phyloP scores from a whole-genome alignment of 139 green algal genomes.

The Chlorella sp. region DNA sequence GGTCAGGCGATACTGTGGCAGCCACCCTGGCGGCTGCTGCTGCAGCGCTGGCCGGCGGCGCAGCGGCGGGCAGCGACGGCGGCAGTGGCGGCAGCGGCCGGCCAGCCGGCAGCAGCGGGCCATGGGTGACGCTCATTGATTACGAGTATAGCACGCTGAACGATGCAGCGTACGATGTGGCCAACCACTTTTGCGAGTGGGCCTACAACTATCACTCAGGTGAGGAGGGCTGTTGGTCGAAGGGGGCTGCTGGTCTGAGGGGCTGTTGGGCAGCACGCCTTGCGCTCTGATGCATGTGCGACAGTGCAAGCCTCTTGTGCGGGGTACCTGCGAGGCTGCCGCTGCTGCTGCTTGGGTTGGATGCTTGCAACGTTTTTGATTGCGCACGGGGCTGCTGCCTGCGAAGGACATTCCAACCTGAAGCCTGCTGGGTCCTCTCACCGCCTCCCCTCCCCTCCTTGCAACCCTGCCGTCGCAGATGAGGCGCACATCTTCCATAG shows the following conservation, averaged over 20 bases:
- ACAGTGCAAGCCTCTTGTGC: no score
- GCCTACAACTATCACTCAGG: slow-evolving; percentile 64
- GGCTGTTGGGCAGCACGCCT: no score
- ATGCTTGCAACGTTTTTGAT: no score
- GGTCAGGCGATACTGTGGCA: background rate
- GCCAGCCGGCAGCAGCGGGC: background rate
- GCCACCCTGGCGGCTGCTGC: slow-evolving; percentile 1
- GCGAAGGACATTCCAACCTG: no score
- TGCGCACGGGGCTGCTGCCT: no score
- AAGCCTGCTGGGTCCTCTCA: no score
- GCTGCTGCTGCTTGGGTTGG: no score
- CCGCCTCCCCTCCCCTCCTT: background rate
- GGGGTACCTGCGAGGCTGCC: no score
- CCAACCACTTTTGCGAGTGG: slow-evolving; percentile 84
- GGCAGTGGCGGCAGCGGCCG: background rate
- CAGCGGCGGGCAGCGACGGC: background rate
- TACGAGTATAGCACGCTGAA: slow-evolving; percentile 72
- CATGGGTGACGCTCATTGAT: slow-evolving; percentile 68
- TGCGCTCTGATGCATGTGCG: no score
- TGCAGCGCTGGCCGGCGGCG: background rate
- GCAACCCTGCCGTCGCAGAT: background rate
- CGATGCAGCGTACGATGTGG: slow-evolving; percentile 73
- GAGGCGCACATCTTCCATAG: slow-evolving; percentile 57
- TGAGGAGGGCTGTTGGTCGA: background rate
- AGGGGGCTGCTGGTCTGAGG: no score